Conservation (phyloP, 306 rosid genomes). For the Bauhinia variegata region DNA sequence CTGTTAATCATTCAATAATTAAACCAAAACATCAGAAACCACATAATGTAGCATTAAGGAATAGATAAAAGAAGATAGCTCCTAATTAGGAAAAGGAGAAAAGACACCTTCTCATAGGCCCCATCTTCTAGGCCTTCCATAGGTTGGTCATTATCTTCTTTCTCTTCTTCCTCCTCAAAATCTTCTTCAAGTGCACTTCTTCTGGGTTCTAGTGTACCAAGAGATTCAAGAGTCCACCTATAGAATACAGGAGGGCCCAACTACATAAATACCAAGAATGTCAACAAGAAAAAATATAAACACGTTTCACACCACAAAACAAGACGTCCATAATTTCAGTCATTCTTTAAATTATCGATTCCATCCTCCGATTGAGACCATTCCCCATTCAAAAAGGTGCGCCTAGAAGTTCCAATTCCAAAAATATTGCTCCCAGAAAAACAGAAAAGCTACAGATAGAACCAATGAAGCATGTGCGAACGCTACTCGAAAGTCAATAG, state of each 20-base stretch:
- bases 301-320: constrained; percentile 1
- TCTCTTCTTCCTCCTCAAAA: constrained; percentile 99
- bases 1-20: constrained; percentile 42
- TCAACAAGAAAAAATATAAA: not conserved
- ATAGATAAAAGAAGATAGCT: not conserved
- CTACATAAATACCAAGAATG: not conserved
- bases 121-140: constrained; percentile 71
- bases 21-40: constrained; percentile 21
- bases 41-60: not conserved
- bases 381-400: not conserved
- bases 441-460: not conserved
- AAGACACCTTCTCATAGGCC: constrained; percentile 64
- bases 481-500: not conserved
- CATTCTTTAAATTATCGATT: too few species aligned
- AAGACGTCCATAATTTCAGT: not conserved
- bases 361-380: not conserved
- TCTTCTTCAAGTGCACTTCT: constrained; percentile 96
- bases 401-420: too few species aligned
- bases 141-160: constrained; percentile 83
- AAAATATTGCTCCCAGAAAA: not conserved
- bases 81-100: constrained; percentile 20
- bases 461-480: not conserved
- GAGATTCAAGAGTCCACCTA: constrained; percentile 89
- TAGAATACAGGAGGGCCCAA: constrained; percentile 3
- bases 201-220: constrained; percentile 66